Base-by-base conservation (phyloP, 768 basidiomycete species). In the Peribolospora baueri region DNA sequence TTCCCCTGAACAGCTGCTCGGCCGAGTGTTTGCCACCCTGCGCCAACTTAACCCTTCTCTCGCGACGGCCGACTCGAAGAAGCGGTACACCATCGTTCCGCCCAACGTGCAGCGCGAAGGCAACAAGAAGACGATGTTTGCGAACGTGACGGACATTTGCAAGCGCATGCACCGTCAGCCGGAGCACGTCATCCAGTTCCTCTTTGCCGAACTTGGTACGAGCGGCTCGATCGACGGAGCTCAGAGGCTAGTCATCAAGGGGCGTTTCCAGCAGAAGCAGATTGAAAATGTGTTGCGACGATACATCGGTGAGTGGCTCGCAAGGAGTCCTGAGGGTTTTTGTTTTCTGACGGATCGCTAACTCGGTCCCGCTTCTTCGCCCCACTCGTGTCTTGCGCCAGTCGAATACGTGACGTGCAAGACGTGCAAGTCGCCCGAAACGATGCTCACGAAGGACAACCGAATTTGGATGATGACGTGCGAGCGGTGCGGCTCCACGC, bases 321-420 rank as follows among this genome's bases (percentile, higher is more conserved):
- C 54, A 55, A 14, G 11, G 13, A 25, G 37, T 9, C 54, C 41
- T 60, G 54, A 54, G 25, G 8, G 36, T 13, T 14, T 50, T 5
- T 38, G 14, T n/a, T 42, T 25, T 59, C 45, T 25, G 52, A 7
- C 11, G 46, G 46, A 25, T 46, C 48, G 7, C 41, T 40, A 13
- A 41, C 9, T 36, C 42, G 9, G 9, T 42, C 36, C 25, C 37
- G 38, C n/a, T 46, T 7, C 43, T 7, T 48, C 41, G 25, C 39
- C 50, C 45, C 11, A 36, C 6, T 52, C 0, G 13, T 39, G 7
- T 42, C 25, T 45, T 47, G 57, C 25, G 25, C 9, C 61, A 91
- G 90, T 91, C 58, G 90, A 95, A 71, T 97, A 95, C 69, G 91
- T 95, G 58, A 90, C 90, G 45, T 98, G 93, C 77, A 91, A 93